phyloP scores from a whole-genome alignment of 2,329 filamentous ascomycete species.

The Cladophialophora psammophila region DNA sequence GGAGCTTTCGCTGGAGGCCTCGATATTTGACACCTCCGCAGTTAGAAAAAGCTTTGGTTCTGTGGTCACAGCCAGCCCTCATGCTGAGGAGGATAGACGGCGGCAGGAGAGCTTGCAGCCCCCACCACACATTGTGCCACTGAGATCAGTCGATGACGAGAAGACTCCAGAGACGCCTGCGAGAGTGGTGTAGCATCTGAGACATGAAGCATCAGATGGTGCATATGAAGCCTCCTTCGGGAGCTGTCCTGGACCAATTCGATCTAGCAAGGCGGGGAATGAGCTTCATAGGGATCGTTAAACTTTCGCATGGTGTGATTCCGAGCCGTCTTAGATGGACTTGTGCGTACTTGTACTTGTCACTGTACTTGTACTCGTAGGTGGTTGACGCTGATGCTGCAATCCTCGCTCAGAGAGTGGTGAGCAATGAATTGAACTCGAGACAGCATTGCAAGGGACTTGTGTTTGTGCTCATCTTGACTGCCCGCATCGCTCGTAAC shows the following conservation, averaged over 20 bases:
- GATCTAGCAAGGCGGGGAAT: conserved; percentile 1
- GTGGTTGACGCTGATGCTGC: not conserved
- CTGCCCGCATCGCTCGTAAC: not conserved
- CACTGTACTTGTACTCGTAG: no score
- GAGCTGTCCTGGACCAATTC: not conserved
- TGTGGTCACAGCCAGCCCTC: not conserved
- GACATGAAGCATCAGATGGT: conserved; percentile 7
- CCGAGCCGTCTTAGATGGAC: not conserved
- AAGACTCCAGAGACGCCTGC: not conserved
- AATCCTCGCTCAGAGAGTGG: not conserved
- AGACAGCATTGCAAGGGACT: not conserved
- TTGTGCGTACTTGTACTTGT: no score
- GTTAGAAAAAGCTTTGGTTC: not conserved
- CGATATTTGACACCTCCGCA: not conserved
- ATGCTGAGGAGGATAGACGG: not conserved
- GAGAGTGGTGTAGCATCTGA: not conserved
- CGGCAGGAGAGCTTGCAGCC: not conserved
- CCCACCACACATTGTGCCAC: not conserved
- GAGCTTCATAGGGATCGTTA: not conserved
- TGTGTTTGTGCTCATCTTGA: not conserved
- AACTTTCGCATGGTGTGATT: conserved; percentile 3
- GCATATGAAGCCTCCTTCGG: conserved; percentile 1
- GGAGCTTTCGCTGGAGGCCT: not conserved
- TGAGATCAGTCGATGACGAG: conserved; percentile 7
- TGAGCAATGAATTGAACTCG: not conserved